Evolutionary conservation across 345 rosid genomes (phyloP), one percentile per base, ranked within the genome.

Genomic region (Arabis hirsuta): DNA sequence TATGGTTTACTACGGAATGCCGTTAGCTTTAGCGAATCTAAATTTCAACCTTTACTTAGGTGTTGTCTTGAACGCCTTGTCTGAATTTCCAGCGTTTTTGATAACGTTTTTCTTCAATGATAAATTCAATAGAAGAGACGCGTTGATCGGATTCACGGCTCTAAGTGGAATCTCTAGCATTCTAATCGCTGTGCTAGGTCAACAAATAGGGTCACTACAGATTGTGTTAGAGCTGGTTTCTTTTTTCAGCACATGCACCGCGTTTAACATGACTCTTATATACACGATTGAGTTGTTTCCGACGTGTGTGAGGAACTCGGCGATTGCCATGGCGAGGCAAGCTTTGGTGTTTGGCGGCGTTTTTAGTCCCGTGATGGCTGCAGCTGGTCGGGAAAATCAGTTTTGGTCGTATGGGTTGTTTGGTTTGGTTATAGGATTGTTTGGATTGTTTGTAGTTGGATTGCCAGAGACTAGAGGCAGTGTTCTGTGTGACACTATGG

Each of bases 1-100:
- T 19, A 42, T 86, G 81, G 86, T 84, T 10, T 87, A 87, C 20
- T 87, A 83, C 38, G 91, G 95, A 29, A 87, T 91, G 90, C 95
- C 91, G 26, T 71, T 91, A 42, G 79, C 85, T 26, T 81, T 81
- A 5, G 67, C 77, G 29, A 84, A 81, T 62, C 66, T 87, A n/a
- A 62, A 79, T 8, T 83, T 85, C 77, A 78, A 83, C 69, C 85
- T 86, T 20, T 91, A 87, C 81, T 44, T 84, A 27, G 82, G 92
- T 36, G 88, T 83, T 19, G 72, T 84, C 4, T 62, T 83, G 16
- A 88, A 88, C 51, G 92, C 87, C 58, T 77, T 88, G 36, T 78
- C 88, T 0, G 92, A 88, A 66, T 66, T 91, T 6, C 97, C 91
- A 3, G 53, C 88, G 2, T 78, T 86, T 12, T 19, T 87, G 0